Base-by-base conservation (phyloP, 2,329 filamentous ascomycete species). In the Paraphoma sp. region DNA sequence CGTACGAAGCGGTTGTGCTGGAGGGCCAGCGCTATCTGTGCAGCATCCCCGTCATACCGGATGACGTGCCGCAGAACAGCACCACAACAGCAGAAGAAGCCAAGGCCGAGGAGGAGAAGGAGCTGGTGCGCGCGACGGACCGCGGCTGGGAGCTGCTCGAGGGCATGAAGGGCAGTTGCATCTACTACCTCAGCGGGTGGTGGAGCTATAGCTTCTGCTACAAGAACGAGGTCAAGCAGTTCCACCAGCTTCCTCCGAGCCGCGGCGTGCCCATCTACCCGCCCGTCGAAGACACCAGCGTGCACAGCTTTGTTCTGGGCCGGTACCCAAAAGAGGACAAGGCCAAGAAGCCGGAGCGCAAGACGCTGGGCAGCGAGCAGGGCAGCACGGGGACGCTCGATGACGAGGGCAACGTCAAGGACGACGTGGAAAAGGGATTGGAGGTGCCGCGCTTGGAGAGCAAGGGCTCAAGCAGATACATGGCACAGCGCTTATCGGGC, bases 191-290 rank as follows among this genome's bases (percentile, higher is more conserved):
- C 63, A 90, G 88, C 1, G 93, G 93, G 0, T 97, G 93, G 93
- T 97, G 93, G 93, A 95, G 90, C 71, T 97, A 97, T 78, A 90
- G 89, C 67, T 97, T 97, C 76, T 97, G 93, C 82, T 95, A 96
- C 79, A 91, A 91, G 72, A 85, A 89, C 59, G 87, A 94, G 61
- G 89, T 97, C 59, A 90, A 91, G 69, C 93, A 97, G 77, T 97
- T 96, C 77, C 93, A 97, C 75, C 92, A 92, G 44, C 80, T 94
- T 56, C 86, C 92, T 0, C 87, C 87, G 2, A 84, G 86, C 44
- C 87, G 88, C 57, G 88, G 88, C 3, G 86, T 90, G 10, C 85
- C 86, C 1, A 77, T 81, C 29, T 88, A 86, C 63, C 89, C 91
- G 23, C 93, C 93, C 0, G 83, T 89, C 45, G 89, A 91, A 67